Conservation (phyloP, 108 stramenopile genomes). For the Discostella stelligeroides region DNA sequence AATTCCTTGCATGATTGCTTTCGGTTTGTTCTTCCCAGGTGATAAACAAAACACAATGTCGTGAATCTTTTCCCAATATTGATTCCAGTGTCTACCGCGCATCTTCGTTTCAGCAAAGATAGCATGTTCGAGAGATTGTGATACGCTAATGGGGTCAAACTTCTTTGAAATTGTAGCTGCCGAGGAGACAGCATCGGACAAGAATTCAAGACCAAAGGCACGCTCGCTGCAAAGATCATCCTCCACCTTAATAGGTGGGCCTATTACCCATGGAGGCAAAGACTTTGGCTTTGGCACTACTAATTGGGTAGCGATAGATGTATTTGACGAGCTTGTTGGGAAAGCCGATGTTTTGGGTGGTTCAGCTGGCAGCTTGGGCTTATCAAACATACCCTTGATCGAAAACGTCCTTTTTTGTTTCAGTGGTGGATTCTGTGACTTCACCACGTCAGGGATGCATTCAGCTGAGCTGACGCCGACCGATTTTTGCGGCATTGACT, state of each 20-base stretch:
- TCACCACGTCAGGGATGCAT: conserved; percentile 24
- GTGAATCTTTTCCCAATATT: conserved; percentile 61
- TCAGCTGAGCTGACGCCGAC: conserved; percentile 14
- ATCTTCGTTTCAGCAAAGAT: conserved; percentile 50
- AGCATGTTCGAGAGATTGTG: conserved; percentile 45
- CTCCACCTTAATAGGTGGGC: conserved; percentile 41
- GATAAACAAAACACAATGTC: conserved; percentile 51
- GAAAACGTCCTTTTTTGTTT: conserved; percentile 44
- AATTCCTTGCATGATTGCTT: conserved; percentile 49
- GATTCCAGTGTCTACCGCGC: conserved; percentile 46
- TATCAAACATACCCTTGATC: conserved; percentile 54
- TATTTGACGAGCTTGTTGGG: not conserved
- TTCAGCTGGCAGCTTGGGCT: conserved; percentile 40
- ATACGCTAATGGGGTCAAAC: conserved; percentile 45
- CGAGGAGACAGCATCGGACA: conserved; percentile 37
- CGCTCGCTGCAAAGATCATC: conserved; percentile 44
- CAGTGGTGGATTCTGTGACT: conserved; percentile 30
- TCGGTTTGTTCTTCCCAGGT: conserved; percentile 43
- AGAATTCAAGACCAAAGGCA: conserved; percentile 44
- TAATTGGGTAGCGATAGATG: conserved; percentile 17
- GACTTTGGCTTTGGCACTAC: conserved; percentile 39
- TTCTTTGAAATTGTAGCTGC: conserved; percentile 21
- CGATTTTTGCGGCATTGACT: conserved; percentile 6
- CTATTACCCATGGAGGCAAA: conserved; percentile 47
- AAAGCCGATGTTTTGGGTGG: conserved; percentile 22